Base-by-base conservation (phyloP, 345 rosid species). In the Streptanthus diversifolius region DNA sequence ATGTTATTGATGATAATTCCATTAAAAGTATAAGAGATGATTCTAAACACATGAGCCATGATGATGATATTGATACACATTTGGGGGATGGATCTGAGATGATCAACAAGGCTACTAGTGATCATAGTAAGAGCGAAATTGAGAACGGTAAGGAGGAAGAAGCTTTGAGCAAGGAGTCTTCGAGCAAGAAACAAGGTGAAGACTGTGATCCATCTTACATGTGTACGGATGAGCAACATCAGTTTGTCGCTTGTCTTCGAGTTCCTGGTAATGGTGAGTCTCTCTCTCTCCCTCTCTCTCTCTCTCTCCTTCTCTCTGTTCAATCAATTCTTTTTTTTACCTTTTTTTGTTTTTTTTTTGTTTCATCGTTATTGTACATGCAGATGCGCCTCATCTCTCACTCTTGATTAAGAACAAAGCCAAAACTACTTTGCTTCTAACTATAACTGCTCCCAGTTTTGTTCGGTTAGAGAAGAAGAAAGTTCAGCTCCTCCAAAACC, bases 211-310 rank as follows among this genome's bases (percentile, higher is more conserved):
- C 86, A 7, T 86, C 90, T 56, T 74, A 84, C 49, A 85, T 74
- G 84, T 91, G 97, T 79, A 68, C 29, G 1, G 86, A 85, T 75
- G 71, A 78, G 35, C 77, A 81, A 6, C 66, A 83, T 43, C 78
- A 87, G 44, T 78, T 91, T 66, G 88, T 85, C 19, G 97, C 96
- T 37, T 89, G 97, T 83, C 76, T 91, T 8, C 86, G 88, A 66
- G 91, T 89, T 65, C 89, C 96, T 0, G 96, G 97, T 72, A 84
- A 86, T 59, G 93, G 95, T 89, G 67, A 51, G 82, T 47, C n/a
- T 65, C 35, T 35, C 3, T 29, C 30, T 29, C 33, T 30, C 29
- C n/a, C n/a, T 29, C 32, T 4, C 5, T 27, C 30, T 27, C 30
- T 2, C 30, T 27, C 30, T 27, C 30, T n/a, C n/a, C n/a, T n/a